Evolutionary conservation across 345 rosid species (phyloP).

Genomic region (Viola odorata): DNA sequence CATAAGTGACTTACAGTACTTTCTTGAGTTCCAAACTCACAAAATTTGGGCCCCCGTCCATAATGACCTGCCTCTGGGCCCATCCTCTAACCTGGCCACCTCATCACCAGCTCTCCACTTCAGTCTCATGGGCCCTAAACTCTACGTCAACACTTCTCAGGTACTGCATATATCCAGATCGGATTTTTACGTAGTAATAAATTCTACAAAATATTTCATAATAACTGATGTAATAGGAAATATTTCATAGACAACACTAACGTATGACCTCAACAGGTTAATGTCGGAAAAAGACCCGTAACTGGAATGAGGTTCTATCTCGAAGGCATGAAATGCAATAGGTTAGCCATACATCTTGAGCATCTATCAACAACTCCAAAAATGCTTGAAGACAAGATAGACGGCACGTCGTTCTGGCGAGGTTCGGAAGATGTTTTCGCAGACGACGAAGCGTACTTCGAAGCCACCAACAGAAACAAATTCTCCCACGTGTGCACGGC

Average conservation of each 20-base stretch:
- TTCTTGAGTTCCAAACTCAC: slow-evolving; percentile 71
- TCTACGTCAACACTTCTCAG: slow-evolving; percentile 67
- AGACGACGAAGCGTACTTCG: slow-evolving; percentile 37
- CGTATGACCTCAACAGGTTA: slow-evolving; percentile 37
- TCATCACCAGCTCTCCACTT: slow-evolving; percentile 61
- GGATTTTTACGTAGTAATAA: too few species aligned
- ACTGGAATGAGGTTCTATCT: slow-evolving; percentile 83
- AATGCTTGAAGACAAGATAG: slow-evolving; percentile 48
- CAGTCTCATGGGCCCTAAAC: slow-evolving; percentile 79
- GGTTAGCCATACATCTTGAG: slow-evolving; percentile 80
- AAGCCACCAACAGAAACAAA: slow-evolving; percentile 49
- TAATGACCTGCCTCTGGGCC: slow-evolving; percentile 79
- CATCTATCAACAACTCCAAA: slow-evolving; percentile 54
- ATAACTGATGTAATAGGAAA: too few species aligned
- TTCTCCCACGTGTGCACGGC: slow-evolving; percentile 75
- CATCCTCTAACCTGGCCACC: slow-evolving; percentile 52
- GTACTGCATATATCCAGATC: too few species aligned
- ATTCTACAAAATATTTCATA: too few species aligned
- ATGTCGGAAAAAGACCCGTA: slow-evolving; percentile 47
- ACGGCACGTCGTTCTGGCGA: slow-evolving; percentile 46
- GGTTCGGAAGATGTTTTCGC: slow-evolving; percentile 47
- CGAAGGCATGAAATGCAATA: slow-evolving; percentile 88
- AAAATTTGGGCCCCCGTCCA: slow-evolving; percentile 90
- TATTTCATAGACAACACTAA: too few species aligned
- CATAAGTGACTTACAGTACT: slow-evolving; percentile 52